These are phyloP conservation scores for Chalciporus piperatus DNA, from an alignment of 768 basidiomycete species.

Conservation along the genomic window DNA sequence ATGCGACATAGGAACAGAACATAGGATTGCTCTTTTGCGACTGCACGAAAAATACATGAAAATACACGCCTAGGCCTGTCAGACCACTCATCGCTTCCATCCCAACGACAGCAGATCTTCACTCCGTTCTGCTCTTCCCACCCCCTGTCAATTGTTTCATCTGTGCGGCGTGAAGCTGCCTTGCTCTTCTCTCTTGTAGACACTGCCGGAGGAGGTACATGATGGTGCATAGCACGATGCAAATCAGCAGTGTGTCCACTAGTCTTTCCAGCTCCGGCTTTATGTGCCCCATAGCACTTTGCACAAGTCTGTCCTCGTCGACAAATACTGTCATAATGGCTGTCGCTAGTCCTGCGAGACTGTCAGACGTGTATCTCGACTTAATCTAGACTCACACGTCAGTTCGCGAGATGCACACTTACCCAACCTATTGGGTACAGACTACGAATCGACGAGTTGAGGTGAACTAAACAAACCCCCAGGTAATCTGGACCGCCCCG, in stretches of 20 bases:
- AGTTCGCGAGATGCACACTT: not conserved
- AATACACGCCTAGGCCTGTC: no score
- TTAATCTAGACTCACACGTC: not conserved
- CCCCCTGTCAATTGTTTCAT: slow-evolving; percentile 7
- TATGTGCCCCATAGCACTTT: slow-evolving; percentile 5
- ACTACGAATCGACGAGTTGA: not conserved
- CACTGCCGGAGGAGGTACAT: slow-evolving; percentile 14
- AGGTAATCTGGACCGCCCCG: slow-evolving; percentile 1
- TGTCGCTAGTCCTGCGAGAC: not conserved
- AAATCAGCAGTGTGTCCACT: slow-evolving; percentile 3
- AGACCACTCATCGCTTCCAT: not conserved
- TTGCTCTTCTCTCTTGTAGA: slow-evolving; percentile 21
- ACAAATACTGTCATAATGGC: slow-evolving; percentile 18
- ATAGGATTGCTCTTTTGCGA: no score
- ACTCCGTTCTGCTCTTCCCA: not conserved
- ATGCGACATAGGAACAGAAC: no score
- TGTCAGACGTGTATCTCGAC: not conserved
- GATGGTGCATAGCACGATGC: slow-evolving; percentile 15
- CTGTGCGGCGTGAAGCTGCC: slow-evolving; percentile 15
- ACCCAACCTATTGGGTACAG: not conserved
- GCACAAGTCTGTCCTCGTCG: slow-evolving; percentile 16
- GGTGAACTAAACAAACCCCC: not conserved
- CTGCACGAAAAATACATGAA: no score
- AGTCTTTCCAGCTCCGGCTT: slow-evolving; percentile 11
- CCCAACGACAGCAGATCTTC: not conserved